phyloP scores from a whole-genome alignment of 1,139 yeast species.

The Zygosaccharomyces pseudobailii region DNA sequence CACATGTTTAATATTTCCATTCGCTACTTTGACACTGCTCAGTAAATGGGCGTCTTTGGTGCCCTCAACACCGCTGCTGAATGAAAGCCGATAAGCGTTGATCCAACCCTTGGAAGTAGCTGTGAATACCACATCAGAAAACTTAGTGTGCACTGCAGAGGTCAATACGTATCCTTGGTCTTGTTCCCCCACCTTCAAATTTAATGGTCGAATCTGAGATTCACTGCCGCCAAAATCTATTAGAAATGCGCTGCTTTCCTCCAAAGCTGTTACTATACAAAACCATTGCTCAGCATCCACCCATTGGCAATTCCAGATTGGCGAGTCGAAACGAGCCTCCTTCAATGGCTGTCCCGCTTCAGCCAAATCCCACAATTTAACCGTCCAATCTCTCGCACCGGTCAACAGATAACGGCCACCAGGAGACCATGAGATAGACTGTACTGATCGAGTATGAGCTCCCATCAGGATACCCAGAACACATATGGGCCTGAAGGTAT shows the following conservation, averaged over 20 bases:
- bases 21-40: constrained; percentile 52
- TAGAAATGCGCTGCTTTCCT: constrained; percentile 43
- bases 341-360: constrained; percentile 55
- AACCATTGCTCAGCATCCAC: constrained; percentile 10
- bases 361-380: constrained; percentile 74
- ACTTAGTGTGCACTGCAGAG: constrained; percentile 31
- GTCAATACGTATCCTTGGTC: constrained; percentile 32
- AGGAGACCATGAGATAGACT: constrained; percentile 71
- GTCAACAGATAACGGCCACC: constrained; percentile 69
- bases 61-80: constrained; percentile 8
- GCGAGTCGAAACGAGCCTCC: constrained; percentile 63
- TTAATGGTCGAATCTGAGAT: constrained; percentile 33
- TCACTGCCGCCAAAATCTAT: constrained; percentile 54
- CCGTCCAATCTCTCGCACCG: constrained; percentile 81
- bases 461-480: constrained; percentile 43
- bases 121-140: constrained; percentile 49
- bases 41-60: constrained; percentile 36
- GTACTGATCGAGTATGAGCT: constrained; percentile 71
- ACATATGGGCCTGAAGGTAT: constrained; percentile 42
- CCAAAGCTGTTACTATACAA: constrained; percentile 34
- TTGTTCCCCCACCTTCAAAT: constrained; percentile 15
- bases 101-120: constrained; percentile 84
- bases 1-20: constrained; percentile 69
- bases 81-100: constrained; percentile 43
- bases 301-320: constrained; percentile 36